A percentile compares a stretch with the other conserved stretches of the same genome.
Conservation (phyloP, 495 filamentous ascomycete genomes). For the Penicillium angulare region DNA sequence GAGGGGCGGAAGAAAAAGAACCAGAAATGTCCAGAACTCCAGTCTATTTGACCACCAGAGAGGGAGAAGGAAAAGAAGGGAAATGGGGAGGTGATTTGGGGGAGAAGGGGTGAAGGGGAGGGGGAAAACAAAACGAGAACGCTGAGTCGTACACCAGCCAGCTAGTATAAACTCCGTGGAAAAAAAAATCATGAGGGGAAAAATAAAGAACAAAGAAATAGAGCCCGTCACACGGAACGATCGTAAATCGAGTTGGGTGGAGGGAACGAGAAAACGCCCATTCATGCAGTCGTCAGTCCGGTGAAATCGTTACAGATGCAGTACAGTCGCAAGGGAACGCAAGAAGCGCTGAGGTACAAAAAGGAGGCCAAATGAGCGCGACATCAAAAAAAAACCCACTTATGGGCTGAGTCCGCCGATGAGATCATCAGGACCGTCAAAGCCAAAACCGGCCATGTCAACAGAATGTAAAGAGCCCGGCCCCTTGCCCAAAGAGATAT, state of each 20-base stretch:
- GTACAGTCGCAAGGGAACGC: slow-evolving; percentile 32
- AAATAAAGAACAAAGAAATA: slow-evolving; percentile 21
- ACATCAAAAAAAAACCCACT: slow-evolving; percentile 6
- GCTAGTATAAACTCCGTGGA: slow-evolving; percentile 32
- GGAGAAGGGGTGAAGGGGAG: background rate
- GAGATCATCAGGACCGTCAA: slow-evolving; percentile 42
- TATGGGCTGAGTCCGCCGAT: slow-evolving; percentile 40
- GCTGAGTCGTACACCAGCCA: slow-evolving; percentile 38
- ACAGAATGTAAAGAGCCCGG: slow-evolving; percentile 49
- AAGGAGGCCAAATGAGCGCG: too few relatives aligned
- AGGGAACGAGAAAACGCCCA: slow-evolving; percentile 39
- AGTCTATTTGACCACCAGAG: slow-evolving; percentile 13
- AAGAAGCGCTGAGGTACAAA: slow-evolving; percentile 16
- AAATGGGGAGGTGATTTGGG: background rate
- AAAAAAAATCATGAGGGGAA: slow-evolving; percentile 14
- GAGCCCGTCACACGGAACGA: slow-evolving; percentile 24
- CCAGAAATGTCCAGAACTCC: slow-evolving; percentile 10
- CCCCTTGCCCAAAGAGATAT: slow-evolving; percentile 46
- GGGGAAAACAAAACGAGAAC: slow-evolving; percentile 17
- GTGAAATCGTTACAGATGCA: slow-evolving; percentile 49
- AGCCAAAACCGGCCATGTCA: slow-evolving; percentile 49
- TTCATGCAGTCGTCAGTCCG: slow-evolving; percentile 49
- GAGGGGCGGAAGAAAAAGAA: slow-evolving; percentile 1
- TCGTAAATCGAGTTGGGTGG: slow-evolving; percentile 24
- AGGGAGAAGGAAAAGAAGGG: slow-evolving; percentile 1